Evolutionary conservation across 768 basidiomycete species (phyloP).

Genomic region (Suillus discolor): DNA sequence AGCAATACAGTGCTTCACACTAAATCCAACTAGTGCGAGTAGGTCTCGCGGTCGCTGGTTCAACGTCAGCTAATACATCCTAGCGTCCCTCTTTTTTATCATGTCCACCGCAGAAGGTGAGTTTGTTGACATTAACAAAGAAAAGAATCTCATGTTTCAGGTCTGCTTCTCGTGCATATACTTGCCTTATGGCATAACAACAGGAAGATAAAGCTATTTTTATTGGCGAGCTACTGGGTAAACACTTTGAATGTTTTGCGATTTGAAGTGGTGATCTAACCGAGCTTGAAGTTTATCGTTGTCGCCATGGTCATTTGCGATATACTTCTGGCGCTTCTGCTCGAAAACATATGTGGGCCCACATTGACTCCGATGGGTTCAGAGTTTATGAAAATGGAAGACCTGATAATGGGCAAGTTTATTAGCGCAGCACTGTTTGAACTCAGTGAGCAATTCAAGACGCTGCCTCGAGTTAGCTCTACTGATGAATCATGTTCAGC

Average conservation of each 20-base stretch:
- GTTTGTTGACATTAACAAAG: neutral
- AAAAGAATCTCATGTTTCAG: neutral
- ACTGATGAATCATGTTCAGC: conserved; percentile 6
- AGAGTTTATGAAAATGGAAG: conserved; percentile 1
- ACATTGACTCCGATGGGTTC: neutral
- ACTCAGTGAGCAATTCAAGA: conserved; percentile 9
- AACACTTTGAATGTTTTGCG: neutral
- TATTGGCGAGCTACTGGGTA: conserved; percentile 11
- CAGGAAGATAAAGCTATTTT: neutral
- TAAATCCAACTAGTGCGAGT: conserved; percentile 12
- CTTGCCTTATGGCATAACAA: conserved; percentile 12
- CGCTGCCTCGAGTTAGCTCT: neutral
- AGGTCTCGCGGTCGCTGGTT: neutral
- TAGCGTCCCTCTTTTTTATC: conserved; percentile 9
- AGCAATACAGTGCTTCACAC: conserved; percentile 10
- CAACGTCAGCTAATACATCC: neutral
- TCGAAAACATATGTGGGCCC: conserved; percentile 8
- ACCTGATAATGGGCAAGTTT: conserved; percentile 13
- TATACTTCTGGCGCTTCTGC: conserved; percentile 2
- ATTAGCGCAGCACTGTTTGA: conserved; percentile 15
- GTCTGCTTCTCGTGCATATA: conserved; percentile 16
- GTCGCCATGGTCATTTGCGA: conserved; percentile 12
- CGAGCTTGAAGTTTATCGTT: conserved; percentile 1
- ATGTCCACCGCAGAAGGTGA: conserved; percentile 14
- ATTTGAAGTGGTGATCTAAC: neutral